Conservation (phyloP, 139 green algal species). For the Chlamydomonas sp. region DNA sequence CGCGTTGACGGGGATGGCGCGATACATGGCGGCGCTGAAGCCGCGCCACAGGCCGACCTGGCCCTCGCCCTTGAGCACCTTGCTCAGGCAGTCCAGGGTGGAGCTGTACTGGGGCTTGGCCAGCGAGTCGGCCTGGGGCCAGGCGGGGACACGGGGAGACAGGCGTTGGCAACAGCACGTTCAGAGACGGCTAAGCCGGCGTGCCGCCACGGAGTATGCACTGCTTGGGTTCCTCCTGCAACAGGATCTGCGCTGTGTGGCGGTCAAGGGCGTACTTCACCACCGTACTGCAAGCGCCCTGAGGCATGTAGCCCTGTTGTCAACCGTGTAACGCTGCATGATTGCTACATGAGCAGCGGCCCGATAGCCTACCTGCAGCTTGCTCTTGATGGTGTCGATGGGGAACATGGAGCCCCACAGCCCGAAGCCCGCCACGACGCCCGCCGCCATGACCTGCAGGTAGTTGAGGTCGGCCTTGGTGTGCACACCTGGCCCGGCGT, state of each 20-base stretch:
- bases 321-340: too few relatives aligned
- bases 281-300: too few relatives aligned
- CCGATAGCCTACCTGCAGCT: constrained; percentile 63
- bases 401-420: constrained; percentile 67
- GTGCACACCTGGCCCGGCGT: constrained; percentile 51
- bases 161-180: neutral
- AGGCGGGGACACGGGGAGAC: neutral
- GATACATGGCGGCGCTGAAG: constrained; percentile 55
- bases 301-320: too few relatives aligned
- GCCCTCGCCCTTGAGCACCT: constrained; percentile 42
- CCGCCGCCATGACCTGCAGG: constrained; percentile 49
- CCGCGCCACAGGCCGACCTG: constrained; percentile 52
- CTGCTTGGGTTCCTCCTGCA: too few relatives aligned
- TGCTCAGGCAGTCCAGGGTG: constrained; percentile 49
- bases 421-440: constrained; percentile 56
- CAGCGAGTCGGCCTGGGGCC: constrained; percentile 36
- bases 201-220: too few relatives aligned
- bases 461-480: constrained; percentile 58
- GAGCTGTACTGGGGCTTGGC: constrained; percentile 53
- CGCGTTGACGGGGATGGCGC: constrained; percentile 61
- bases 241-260: too few relatives aligned
- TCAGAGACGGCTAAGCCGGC: neutral
- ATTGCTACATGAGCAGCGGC: too few relatives aligned
- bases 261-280: too few relatives aligned
- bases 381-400: constrained; percentile 67